Base-by-base conservation (phyloP, 1,284 basidiomycete genomes). In the Violaceomyces palustris region DNA sequence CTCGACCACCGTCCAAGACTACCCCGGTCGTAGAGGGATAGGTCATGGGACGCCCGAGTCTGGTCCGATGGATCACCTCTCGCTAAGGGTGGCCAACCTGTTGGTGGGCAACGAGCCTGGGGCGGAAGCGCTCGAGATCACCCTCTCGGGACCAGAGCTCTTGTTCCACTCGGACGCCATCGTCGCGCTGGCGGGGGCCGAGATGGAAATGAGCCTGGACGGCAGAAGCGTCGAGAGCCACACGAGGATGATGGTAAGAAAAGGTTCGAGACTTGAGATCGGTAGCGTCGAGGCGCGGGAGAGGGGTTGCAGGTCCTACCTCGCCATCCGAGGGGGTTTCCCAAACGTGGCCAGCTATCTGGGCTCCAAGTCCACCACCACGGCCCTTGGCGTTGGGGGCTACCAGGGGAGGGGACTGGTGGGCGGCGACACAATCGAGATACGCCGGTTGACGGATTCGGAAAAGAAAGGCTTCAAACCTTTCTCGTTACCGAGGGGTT, bases 31-130 rank as follows among this genome's bases (percentile, higher is more conserved):
- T 12, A 72, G 67, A 7, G 50, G 58, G 0, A 75, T 80, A 1
- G 80, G 81, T 0, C 74, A 80, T 31, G 84, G 85, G 11, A 78
- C 86, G 8, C 85, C 85, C 0, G 78, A 75, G n/a, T 80, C 81
- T 45, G 85, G 85, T 0, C 81, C 83, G 0, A 82, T 83, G 79
- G 85, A 87, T 64, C 61, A 75, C 9, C 69, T 82, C 6, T 80
- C 83, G 0, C 81, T 84, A 64, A 74, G 78, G 30, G 74, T 77
- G 0, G 84, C 80, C 10, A 86, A 86, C 60, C 52, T 80, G 26
- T 74, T 87, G 11, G 81, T 80, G 8, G 81, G 81, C 6, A 87
- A 86, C 64, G 53, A 74, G 0, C 60, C 70, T 3, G 77, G 72
- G 6, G 80, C 72, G 0, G 84, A 85, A 65, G 81, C 77, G 0